Percentiles rank a stretch among this genome's conserved stretches.
These are phyloP conservation scores for Tritrichomonas musculus DNA, from an alignment of 208 protist genomes.

Conservation along the genomic window DNA sequence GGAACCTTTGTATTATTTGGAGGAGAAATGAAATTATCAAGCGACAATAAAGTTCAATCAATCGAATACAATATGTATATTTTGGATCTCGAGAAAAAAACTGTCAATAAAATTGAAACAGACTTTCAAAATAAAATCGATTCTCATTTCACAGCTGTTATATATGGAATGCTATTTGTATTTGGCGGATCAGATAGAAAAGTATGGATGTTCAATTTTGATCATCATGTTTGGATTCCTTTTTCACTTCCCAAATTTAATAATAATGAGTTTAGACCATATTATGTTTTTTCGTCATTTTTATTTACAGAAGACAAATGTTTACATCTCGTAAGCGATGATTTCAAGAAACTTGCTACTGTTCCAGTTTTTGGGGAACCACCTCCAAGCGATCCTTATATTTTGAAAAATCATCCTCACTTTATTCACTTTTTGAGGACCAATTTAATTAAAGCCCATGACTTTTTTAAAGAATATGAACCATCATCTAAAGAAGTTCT, in stretches of 20 bases:
- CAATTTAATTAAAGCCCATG: neutral
- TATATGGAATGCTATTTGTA: neutral
- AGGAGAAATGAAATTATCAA: neutral
- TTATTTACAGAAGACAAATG: neutral
- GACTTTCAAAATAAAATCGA: neutral
- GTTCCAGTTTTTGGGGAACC: neutral
- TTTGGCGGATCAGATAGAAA: neutral
- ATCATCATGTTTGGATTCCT: neutral
- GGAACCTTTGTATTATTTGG: neutral
- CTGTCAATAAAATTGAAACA: neutral
- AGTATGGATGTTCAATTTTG: neutral
- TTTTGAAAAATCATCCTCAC: neutral
- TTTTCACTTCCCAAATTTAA: neutral
- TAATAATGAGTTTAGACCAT: neutral
- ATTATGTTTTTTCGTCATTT: neutral
- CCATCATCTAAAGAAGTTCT: neutral
- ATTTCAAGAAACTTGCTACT: neutral
- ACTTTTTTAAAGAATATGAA: neutral
- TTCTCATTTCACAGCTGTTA: neutral
- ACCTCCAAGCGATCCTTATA: neutral
- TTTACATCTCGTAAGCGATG: neutral
- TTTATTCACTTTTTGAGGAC: neutral
- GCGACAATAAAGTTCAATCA: neutral
- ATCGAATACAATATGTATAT: neutral
- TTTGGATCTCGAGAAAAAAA: neutral